Percentiles rank a stretch among this genome's conserved stretches.
These are phyloP conservation scores for Leccinum proliferum DNA, from an alignment of 1,284 basidiomycete species.

Conservation along the genomic window DNA sequence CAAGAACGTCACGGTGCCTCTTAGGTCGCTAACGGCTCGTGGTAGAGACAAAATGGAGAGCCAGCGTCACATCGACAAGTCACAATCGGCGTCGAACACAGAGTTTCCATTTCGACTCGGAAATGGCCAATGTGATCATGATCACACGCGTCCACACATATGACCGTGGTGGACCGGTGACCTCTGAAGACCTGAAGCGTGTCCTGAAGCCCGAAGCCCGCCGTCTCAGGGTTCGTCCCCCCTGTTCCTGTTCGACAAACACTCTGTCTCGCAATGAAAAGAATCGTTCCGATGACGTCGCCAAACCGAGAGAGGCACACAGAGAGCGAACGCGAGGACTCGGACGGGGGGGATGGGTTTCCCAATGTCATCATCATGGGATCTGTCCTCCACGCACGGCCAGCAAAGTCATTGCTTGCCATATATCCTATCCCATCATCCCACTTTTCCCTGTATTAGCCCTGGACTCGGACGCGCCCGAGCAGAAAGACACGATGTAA, in stretches of 20 bases:
- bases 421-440: background rate
- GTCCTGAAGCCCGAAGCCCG: background rate
- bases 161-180: background rate
- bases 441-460: background rate
- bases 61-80: background rate
- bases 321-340: background rate
- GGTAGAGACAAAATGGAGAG: background rate
- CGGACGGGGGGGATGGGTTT: background rate
- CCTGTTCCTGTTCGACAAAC: background rate
- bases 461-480: background rate
- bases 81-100: background rate
- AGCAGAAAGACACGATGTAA: background rate
- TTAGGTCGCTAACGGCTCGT: background rate
- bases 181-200: background rate
- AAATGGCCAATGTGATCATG: background rate
- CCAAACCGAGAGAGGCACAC: background rate
- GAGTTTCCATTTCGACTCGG: background rate
- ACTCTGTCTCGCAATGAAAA: background rate
- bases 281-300: background rate
- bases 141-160: background rate
- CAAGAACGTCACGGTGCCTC: too few species aligned
- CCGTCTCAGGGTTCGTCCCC: background rate
- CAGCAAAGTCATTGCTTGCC: background rate
- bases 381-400: background rate
- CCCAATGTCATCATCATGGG: background rate